These are phyloP conservation scores for Hordeum marinum DNA, from an alignment of 176 grass and related monocot genomes.

Conservation along the genomic window DNA sequence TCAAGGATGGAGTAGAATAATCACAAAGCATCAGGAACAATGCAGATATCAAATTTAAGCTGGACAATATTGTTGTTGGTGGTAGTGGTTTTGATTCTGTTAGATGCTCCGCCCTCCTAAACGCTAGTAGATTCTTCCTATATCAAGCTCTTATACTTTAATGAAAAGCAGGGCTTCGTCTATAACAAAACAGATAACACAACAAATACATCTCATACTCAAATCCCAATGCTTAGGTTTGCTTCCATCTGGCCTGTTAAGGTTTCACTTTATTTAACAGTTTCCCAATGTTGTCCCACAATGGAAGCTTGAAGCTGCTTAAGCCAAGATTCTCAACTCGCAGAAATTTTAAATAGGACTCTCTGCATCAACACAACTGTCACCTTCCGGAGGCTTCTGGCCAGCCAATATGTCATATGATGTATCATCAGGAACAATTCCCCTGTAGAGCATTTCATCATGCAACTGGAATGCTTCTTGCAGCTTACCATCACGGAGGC, in stretches of 20 bases:
- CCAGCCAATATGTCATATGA: slow-evolving; percentile 60
- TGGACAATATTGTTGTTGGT: background rate
- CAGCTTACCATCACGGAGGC: slow-evolving; percentile 51
- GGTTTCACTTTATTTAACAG: slow-evolving; percentile 16
- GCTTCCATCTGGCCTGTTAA: slow-evolving; percentile 1
- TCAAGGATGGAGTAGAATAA: background rate
- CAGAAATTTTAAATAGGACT: slow-evolving; percentile 6
- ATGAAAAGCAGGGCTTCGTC: background rate
- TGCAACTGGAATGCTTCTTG: slow-evolving; percentile 75
- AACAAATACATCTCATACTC: background rate
- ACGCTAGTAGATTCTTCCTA: background rate
- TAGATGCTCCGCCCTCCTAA: background rate
- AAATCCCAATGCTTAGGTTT: slow-evolving; percentile 13
- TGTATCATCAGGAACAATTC: slow-evolving; percentile 57
- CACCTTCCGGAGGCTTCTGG: slow-evolving; percentile 19
- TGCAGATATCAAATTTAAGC: background rate
- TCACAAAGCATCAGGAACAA: background rate
- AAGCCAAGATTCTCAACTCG: background rate
- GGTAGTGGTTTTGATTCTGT: background rate
- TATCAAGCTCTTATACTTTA: background rate
- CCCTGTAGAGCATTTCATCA: slow-evolving; percentile 79
- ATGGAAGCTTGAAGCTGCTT: background rate
- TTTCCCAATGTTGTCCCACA: slow-evolving; percentile 1
- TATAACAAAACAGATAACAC: background rate
- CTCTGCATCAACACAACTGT: background rate